Base-by-base conservation (phyloP, 768 basidiomycete genomes). In the Collybia sordida region DNA sequence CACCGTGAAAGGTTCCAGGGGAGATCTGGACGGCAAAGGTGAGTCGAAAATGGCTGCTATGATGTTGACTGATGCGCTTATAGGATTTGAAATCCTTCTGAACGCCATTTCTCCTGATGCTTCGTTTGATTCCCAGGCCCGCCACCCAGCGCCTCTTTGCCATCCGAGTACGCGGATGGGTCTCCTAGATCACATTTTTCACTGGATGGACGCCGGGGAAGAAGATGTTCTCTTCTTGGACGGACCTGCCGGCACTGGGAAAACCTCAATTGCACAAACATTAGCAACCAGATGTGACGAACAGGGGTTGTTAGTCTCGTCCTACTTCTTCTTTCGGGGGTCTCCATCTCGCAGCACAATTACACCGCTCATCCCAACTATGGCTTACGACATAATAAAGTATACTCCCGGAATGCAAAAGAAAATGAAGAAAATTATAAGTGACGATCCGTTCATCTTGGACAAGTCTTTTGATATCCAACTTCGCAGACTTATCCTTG, bases 321-420 rank as follows among this genome's bases (percentile, higher is more conserved):
- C 60, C 40, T 71, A 69, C 55, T 71, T 71, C 49, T 72, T 72
- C 57, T 68, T 62, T 6, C 57, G 69, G 14, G 49, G 56, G 19
- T 63, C 63, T 36, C 35, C 57, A 15, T 57, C 58, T 21, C 58
- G 69, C 6, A 63, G 57, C n/a, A 60, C 58, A 9, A 57, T 54
- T 2, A 55, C 48, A 12, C 54, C 55, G 7, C 54, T 73, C 3
- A 41, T 72, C 6, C 52, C 70, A 0, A 70, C 72, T 0, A 38
- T 72, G 14, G 60, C 60, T 0, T 63, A 59, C 6, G 63, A 69
- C 25, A 47, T 72, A 15, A 39, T 46, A 1, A n/a, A 48, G 1
- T 42, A 48, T 18, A 51, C 58, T n/a, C 52, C 57, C 1, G 15
- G 17, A n/a, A 11, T 21, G 2, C 38, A 40, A 3, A n/a, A 45